Percentiles rank a stretch among this genome's conserved stretches.
These are phyloP conservation scores for Dictyostelium gargantuum DNA, from an alignment of 208 protist species.

Conservation along the genomic window DNA sequence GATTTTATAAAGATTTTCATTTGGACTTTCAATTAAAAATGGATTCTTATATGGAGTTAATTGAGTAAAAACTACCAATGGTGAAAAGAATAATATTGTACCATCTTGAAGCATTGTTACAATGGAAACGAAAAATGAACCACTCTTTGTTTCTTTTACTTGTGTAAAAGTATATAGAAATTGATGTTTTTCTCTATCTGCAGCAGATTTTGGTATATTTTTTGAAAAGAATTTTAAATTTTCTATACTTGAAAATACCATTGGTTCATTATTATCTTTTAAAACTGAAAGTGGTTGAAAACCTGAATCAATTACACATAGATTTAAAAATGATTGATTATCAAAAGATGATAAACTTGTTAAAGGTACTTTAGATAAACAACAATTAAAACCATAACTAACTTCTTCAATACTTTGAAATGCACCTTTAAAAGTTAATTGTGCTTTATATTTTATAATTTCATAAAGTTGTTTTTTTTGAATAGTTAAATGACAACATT, in stretches of 20 bases:
- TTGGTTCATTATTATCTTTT: not conserved
- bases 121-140: not conserved
- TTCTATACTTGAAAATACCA: not conserved
- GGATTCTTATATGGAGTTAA: not conserved
- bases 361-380: not conserved
- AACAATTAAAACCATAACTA: not conserved
- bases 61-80: not conserved
- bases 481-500: not conserved
- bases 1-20: not conserved
- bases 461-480: constrained; percentile 19
- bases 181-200: not conserved
- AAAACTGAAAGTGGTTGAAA: not conserved
- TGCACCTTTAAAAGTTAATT: not conserved
- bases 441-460: not conserved
- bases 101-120: not conserved
- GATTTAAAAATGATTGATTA: constrained; percentile 1
- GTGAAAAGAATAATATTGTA: not conserved
- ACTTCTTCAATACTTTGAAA: not conserved
- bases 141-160: not conserved
- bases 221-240: not conserved
- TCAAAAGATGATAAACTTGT: not conserved
- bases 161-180: not conserved
- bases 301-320: not conserved
- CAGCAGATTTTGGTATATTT: not conserved
- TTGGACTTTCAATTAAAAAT: not conserved